These are phyloP conservation scores for Vitis hybrid DNA, from an alignment of 177 flowering plant species.

Conservation along the genomic window DNA sequence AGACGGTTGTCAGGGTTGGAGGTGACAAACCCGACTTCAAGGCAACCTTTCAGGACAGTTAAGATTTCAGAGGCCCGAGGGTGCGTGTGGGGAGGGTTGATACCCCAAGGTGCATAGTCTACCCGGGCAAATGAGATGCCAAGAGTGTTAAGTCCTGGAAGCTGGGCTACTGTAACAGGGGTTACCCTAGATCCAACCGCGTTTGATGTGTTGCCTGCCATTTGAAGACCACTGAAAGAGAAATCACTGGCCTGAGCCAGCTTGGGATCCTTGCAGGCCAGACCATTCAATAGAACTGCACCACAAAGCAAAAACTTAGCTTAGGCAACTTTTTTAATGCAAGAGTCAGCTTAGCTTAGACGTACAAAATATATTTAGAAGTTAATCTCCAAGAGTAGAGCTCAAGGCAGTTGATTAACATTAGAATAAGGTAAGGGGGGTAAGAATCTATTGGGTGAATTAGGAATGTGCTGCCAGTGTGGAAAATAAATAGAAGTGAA, in stretches of 20 bases:
- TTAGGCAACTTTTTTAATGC: too few relatives aligned
- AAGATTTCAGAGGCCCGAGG: conserved; percentile 15
- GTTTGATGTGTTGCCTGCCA: conserved; percentile 11
- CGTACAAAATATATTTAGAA: too few relatives aligned
- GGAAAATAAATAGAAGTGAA: too few relatives aligned
- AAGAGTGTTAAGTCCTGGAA: conserved; percentile 16
- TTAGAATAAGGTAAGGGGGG: too few relatives aligned
- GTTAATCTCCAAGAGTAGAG: too few relatives aligned
- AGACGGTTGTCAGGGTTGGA: conserved; percentile 13
- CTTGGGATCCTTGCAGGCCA: conserved; percentile 3
- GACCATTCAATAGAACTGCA: conserved; percentile 7
- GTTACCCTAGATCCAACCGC: conserved; percentile 6
- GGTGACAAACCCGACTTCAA: conserved; percentile 10
- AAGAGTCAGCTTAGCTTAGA: too few relatives aligned
- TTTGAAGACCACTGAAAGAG: conserved; percentile 5
- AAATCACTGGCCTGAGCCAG: conserved; percentile 2
- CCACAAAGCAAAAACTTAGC: too few relatives aligned
- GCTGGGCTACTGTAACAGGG: not conserved
- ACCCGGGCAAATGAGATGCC: conserved; percentile 14
- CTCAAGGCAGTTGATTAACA: too few relatives aligned
- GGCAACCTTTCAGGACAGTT: conserved; percentile 9
- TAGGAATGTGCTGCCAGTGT: too few relatives aligned
- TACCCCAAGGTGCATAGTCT: conserved; percentile 18
- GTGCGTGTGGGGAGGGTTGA: conserved; percentile 13
- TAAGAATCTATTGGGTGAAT: too few relatives aligned